phyloP scores from a whole-genome alignment of 1,139 yeast genomes.

The Pichia sp. region DNA sequence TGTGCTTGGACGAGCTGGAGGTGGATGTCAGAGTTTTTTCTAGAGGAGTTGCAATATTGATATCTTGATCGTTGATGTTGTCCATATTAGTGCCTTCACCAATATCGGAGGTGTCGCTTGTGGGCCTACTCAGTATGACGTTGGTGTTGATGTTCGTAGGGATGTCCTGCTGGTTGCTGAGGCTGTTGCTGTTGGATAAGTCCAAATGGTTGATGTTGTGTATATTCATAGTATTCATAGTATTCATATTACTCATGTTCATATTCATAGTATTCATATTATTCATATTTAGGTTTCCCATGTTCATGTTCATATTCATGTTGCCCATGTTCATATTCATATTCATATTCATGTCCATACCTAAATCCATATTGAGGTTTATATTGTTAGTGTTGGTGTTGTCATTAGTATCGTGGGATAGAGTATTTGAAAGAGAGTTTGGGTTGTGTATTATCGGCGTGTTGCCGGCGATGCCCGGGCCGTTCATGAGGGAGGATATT shows the following conservation, averaged over 20 bases:
- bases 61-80: not conserved
- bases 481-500: too few species aligned
- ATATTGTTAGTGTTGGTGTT: not conserved
- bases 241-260: slow-evolving; percentile 1
- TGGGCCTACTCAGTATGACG: not conserved
- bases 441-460: too few species aligned
- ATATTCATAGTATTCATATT: slow-evolving; percentile 1
- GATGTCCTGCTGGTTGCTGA: not conserved
- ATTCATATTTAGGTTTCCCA: not conserved
- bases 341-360: slow-evolving; percentile 4
- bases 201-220: not conserved
- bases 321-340: not conserved
- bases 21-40: slow-evolving; percentile 1
- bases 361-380: slow-evolving; percentile 9
- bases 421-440: too few species aligned
- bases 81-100: slow-evolving; percentile 3
- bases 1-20: slow-evolving; percentile 4
- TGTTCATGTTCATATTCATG: slow-evolving; percentile 3
- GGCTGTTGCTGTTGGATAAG: not conserved
- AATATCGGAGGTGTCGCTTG: slow-evolving; percentile 1
- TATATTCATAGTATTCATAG: not conserved
- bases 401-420: not conserved
- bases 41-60: not conserved
- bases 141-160: not conserved
- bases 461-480: too few species aligned